Percentiles rank a stretch among this genome's conserved stretches.
Evolutionary conservation across 805 yeast species (phyloP).

Genomic region (Millerozyma acaciae): DNA sequence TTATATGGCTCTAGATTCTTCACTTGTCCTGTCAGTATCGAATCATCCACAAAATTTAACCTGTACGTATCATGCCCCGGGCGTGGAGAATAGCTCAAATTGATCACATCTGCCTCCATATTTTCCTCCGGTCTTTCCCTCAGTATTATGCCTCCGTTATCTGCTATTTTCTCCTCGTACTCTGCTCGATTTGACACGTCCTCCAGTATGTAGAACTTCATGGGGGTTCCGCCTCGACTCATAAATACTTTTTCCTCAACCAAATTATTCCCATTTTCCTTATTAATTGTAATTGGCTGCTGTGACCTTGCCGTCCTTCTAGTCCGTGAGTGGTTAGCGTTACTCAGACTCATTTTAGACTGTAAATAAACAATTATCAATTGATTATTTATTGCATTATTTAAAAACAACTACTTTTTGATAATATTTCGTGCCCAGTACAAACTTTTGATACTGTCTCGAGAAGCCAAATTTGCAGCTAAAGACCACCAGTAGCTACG

Average conservation of each 20-base stretch:
- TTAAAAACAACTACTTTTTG: no score
- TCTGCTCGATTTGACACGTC: slow-evolving; percentile 13
- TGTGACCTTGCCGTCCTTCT: no score
- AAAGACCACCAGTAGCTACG: no score
- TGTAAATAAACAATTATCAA: no score
- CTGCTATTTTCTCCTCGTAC: slow-evolving; percentile 13
- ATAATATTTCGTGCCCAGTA: no score
- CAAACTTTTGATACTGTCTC: no score
- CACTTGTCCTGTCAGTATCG: slow-evolving; percentile 10
- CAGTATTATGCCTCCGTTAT: slow-evolving; percentile 18
- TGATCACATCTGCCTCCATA: slow-evolving; percentile 7
- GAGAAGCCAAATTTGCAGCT: no score
- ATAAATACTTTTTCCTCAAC: neutral
- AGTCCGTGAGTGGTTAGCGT: no score
- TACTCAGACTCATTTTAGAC: no score
- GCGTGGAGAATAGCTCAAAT: slow-evolving; percentile 7
- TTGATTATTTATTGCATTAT: no score
- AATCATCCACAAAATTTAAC: slow-evolving; percentile 13
- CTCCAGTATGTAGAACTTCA: slow-evolving; percentile 13
- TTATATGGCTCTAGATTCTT: slow-evolving; percentile 7
- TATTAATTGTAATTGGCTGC: no score
- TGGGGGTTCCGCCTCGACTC: slow-evolving; percentile 9
- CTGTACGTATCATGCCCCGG: slow-evolving; percentile 4
- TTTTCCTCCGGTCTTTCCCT: slow-evolving; percentile 9
- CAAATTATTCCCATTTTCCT: no score